These are phyloP conservation scores for Clonostachys sp. DNA, from an alignment of 2,329 filamentous ascomycete genomes.

Conservation along the genomic window DNA sequence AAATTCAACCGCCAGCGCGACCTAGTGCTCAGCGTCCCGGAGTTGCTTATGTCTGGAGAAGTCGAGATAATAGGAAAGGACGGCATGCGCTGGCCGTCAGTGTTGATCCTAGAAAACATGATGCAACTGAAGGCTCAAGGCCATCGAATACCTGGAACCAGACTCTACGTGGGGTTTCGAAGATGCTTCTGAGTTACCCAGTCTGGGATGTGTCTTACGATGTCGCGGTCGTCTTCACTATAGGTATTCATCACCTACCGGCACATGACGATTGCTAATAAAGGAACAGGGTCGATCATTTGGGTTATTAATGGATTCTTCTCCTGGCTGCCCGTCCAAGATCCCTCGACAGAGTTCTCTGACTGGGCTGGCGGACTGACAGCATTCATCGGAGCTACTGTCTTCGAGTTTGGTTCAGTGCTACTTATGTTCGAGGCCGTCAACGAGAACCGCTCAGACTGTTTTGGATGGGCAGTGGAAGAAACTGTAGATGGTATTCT, in stretches of 20 bases:
- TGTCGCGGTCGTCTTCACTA: conserved; percentile 10
- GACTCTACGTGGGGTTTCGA: not conserved
- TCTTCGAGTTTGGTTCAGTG: conserved; percentile 54
- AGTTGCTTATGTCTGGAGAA: not conserved
- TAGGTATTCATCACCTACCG: conserved; percentile 2
- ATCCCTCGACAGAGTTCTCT: conserved; percentile 23
- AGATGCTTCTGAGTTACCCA: conserved; percentile 10
- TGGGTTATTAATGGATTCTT: conserved; percentile 34
- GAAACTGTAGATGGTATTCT: conserved; percentile 10
- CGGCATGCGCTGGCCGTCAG: not conserved
- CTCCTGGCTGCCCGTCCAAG: conserved; percentile 53
- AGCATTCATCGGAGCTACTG: conserved; percentile 54
- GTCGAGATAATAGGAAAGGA: not conserved
- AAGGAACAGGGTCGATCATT: conserved; percentile 6
- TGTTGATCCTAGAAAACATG: not conserved
- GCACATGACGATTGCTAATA: not conserved
- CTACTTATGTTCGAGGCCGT: conserved; percentile 55
- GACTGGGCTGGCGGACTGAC: conserved; percentile 42
- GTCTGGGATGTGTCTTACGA: conserved; percentile 13
- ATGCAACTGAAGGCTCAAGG: not conserved
- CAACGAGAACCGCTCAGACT: conserved; percentile 51
- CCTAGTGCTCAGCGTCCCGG: not conserved
- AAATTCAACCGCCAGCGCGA: not conserved
- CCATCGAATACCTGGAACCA: not conserved
- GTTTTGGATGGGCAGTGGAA: conserved; percentile 58